Evolutionary conservation across 768 basidiomycete genomes (phyloP), one percentile per base, ranked within the genome.

Genomic region (Mycena haematopus): DNA sequence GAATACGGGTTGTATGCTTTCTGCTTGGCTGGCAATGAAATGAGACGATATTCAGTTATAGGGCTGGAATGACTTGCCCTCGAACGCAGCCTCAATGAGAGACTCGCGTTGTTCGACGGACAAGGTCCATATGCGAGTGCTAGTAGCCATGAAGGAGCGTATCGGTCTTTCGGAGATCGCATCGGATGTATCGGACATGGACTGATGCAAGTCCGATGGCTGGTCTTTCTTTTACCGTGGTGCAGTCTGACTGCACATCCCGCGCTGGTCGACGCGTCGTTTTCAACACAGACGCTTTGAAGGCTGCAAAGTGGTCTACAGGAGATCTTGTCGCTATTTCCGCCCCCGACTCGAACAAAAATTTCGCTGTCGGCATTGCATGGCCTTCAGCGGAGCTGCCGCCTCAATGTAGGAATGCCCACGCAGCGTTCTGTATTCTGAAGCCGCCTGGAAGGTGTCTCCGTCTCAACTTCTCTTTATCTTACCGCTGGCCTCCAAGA

Each of bases 1-100:
- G 94, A 96, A 76, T 97, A 99, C 0, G 87, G 93, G 29, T 78
- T 85, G 74, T 98, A 95, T 0, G 91, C 83, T 33, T 83, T 79
- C 63, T 89, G 78, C 73, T 87, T 91, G 14, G 87, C 91, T 92
- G 71, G 95, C 42, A 5, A 15, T 49, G 7, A 42, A 33, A 29
- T 55, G 17, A 38, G 36, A 24, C 35, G 38, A 27, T 4, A 8
- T 42, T 42, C n/a, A n/a, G n/a, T 42, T n/a, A 17, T 8, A 13
- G 21, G 8, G 8, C 3, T 9, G 25, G n/a, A 19, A 31, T 17
- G 19, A 51, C 62, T 63, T 59, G 58, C 63, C 65, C 44, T 66
- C 61, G 58, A 62, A 66, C 6, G 65, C 65, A 8, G 65, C 65
- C 53, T 45, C 52, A 58, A 66, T 63, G 5, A 66, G 42, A 24